Base-by-base conservation (phyloP, 2,329 filamentous ascomycete species). In the Aureobasidium sp. region DNA sequence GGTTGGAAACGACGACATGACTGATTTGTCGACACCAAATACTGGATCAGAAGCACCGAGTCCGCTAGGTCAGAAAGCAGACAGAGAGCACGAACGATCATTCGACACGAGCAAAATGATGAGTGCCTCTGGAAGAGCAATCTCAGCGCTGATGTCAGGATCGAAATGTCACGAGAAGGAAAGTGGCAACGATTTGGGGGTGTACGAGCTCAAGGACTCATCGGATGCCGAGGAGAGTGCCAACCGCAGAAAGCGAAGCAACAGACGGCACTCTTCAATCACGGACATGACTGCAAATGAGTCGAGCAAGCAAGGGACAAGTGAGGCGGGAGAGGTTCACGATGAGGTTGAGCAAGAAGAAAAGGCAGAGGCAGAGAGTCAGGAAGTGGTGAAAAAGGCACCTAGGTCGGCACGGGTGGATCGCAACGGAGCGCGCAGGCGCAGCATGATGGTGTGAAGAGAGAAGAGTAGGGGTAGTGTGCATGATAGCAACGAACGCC, bases 131-230 rank as follows among this genome's bases (percentile, higher is more conserved):
- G 38, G 39, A 38, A 41, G 35, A 35, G 35, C 47, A 7, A 56
- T 59, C 10, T 54, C 59, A 3, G 44, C 57, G 3, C 54, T 59
- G 21, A 57, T 58, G 50, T 52, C 56, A 17, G 52, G 45, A 7
- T 30, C 29, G 2, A 32, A 30, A 6, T 52, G 39, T 12, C 34
- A 56, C 4, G 53, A 53, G 19, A 22, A 34, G 6, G 30, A 39
- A 10, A 16, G 10, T 12, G 7, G 29, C 16, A 59, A 64, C 17
- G 65, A 66, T 12, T 39, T 65, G 16, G 64, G 65, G 14, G 39
- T 68, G 3, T 66, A 67, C 52, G 64, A 67, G 16, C 65, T 67
- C 57, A 65, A 63, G 30, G 62, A 67, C 10, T 60, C 61, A 0
- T 65, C 65, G 12, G 45, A 38, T 11, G 29, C 41, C n/a, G 34